A percentile compares a stretch with the other conserved stretches of the same genome.
Conservation (phyloP, 768 basidiomycete genomes). For the Strobilomyces dryophilus region DNA sequence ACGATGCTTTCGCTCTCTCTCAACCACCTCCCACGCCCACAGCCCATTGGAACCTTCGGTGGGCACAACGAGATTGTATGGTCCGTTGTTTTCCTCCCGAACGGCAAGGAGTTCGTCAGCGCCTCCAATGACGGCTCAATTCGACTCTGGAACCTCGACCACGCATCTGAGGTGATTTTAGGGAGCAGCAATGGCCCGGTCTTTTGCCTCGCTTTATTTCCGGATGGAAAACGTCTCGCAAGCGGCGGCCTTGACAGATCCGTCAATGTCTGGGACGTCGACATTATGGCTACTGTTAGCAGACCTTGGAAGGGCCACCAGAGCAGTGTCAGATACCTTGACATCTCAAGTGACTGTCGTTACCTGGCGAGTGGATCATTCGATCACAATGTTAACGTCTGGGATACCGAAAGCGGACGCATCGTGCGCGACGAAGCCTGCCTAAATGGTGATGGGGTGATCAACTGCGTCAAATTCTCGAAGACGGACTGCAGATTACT, state of each 20-base stretch:
- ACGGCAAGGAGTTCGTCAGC: conserved; percentile 22
- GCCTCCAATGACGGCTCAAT: conserved; percentile 30
- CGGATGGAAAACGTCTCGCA: conserved; percentile 24
- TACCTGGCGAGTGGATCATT: conserved; percentile 29
- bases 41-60: conserved; percentile 18
- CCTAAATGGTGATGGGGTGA: conserved; percentile 22
- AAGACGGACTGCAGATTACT: conserved; percentile 22
- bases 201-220: conserved; percentile 25
- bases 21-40: conserved; percentile 25
- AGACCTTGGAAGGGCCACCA: conserved; percentile 23
- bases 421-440: conserved; percentile 20
- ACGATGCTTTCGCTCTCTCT: conserved; percentile 31
- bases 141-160: conserved; percentile 28
- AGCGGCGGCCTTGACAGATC: conserved; percentile 31
- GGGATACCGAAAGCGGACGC: conserved; percentile 26
- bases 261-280: conserved; percentile 29
- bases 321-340: conserved; percentile 27
- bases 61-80: conserved; percentile 28
- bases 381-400: conserved; percentile 29
- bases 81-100: conserved; percentile 27
- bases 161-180: conserved; percentile 22
- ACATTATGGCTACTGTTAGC: conserved; percentile 12
- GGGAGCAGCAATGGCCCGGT: conserved; percentile 19
- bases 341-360: conserved; percentile 26
- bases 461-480: conserved; percentile 29